A percentile compares a stretch with the other conserved stretches of the same genome.
These are phyloP conservation scores for Hypoxylon cercidicola DNA, from an alignment of 495 filamentous ascomycete species.

Conservation along the genomic window DNA sequence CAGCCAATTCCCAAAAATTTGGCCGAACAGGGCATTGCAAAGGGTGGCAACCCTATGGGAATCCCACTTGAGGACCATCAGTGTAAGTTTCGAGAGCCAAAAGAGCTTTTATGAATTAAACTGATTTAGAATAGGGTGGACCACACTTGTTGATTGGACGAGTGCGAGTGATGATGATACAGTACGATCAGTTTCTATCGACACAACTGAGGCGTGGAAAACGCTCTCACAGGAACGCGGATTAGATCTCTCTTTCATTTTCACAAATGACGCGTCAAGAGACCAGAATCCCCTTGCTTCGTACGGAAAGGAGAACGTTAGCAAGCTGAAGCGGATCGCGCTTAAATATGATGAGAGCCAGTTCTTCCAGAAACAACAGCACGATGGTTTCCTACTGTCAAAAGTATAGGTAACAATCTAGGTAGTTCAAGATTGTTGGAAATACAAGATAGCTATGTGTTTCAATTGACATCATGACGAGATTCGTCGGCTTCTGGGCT, in stretches of 20 bases:
- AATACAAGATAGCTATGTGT: background rate
- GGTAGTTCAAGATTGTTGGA: background rate
- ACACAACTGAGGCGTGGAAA: slow-evolving; percentile 21
- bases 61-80: slow-evolving; percentile 22
- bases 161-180: slow-evolving; percentile 27
- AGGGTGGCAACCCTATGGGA: slow-evolving; percentile 33
- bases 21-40: slow-evolving; percentile 17
- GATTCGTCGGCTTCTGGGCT: too few species aligned
- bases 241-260: slow-evolving; percentile 8
- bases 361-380: slow-evolving; percentile 32
- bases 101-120: background rate
- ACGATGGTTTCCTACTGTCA: slow-evolving; percentile 29
- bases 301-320: slow-evolving; percentile 35
- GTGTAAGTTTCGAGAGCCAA: slow-evolving; percentile 14
- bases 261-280: slow-evolving; percentile 17
- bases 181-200: slow-evolving; percentile 20
- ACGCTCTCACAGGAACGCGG: slow-evolving; percentile 12
- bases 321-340: slow-evolving; percentile 23
- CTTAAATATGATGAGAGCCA: slow-evolving; percentile 29
- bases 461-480: too few species aligned
- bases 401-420: too few species aligned
- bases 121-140: slow-evolving; percentile 29
- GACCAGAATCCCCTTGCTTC: slow-evolving; percentile 36
- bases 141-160: slow-evolving; percentile 35
- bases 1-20: slow-evolving; percentile 39